Evolutionary conservation across 768 basidiomycete genomes (phyloP).

Genomic region (Agrocybe praecox): DNA sequence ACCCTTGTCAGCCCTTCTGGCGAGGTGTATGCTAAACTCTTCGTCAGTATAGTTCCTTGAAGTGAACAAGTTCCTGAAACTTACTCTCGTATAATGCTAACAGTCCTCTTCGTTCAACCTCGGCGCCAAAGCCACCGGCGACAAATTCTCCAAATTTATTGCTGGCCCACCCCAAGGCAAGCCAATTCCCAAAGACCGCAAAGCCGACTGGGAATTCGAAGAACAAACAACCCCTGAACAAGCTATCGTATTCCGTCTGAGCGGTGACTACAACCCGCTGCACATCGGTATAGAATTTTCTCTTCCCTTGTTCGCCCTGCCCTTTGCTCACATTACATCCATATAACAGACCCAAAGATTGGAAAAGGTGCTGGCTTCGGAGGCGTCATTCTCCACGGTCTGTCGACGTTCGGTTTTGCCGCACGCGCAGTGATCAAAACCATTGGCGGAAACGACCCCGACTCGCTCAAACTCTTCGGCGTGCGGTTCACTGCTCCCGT

Average conservation of each 20-base stretch:
- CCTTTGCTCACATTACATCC: not conserved
- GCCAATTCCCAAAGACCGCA: slow-evolving; percentile 59
- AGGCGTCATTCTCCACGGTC: slow-evolving; percentile 83
- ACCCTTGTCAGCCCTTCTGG: slow-evolving; percentile 65
- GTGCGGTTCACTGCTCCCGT: slow-evolving; percentile 84
- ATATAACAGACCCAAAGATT: slow-evolving; percentile 62
- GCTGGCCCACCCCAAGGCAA: slow-evolving; percentile 63
- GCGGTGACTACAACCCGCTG: slow-evolving; percentile 79
- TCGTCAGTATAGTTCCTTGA: slow-evolving; percentile 36
- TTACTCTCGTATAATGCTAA: not conserved
- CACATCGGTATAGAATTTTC: slow-evolving; percentile 60
- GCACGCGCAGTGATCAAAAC: slow-evolving; percentile 74
- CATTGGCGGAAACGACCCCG: slow-evolving; percentile 61
- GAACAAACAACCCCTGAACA: slow-evolving; percentile 69
- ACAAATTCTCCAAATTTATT: slow-evolving; percentile 64
- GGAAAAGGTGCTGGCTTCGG: slow-evolving; percentile 80
- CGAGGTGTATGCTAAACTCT: slow-evolving; percentile 61
- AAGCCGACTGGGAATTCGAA: slow-evolving; percentile 60
- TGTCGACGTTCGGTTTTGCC: slow-evolving; percentile 81
- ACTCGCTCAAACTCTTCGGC: slow-evolving; percentile 66
- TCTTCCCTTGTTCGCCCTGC: not conserved
- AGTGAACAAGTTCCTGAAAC: not conserved
- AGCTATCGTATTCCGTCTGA: slow-evolving; percentile 71
- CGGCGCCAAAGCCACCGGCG: slow-evolving; percentile 64
- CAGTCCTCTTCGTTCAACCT: slow-evolving; percentile 72